These are phyloP conservation scores for Dendryphion nanum DNA, from an alignment of 2,329 filamentous ascomycete genomes.

Conservation along the genomic window DNA sequence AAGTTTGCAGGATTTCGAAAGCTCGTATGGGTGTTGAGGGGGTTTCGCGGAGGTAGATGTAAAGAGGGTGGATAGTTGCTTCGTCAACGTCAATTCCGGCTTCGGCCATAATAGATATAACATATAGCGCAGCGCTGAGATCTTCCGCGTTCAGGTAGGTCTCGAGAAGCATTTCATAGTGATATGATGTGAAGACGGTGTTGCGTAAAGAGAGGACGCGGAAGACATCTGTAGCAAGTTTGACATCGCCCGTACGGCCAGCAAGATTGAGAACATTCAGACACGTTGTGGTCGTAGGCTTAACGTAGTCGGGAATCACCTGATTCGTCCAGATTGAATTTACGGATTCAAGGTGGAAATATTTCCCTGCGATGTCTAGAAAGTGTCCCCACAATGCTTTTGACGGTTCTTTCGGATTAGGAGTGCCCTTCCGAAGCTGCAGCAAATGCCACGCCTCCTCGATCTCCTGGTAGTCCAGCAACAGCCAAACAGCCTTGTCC, in stretches of 20 bases:
- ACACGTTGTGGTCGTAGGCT: slow-evolving; percentile 64
- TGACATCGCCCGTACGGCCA: slow-evolving; percentile 64
- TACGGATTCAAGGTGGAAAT: slow-evolving; percentile 63
- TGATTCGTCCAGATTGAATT: slow-evolving; percentile 69
- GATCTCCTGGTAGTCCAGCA: slow-evolving; percentile 70
- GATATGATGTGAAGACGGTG: slow-evolving; percentile 60
- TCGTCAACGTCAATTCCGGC: slow-evolving; percentile 58
- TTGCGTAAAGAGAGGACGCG: slow-evolving; percentile 60
- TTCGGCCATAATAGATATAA: slow-evolving; percentile 71
- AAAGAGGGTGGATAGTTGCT: slow-evolving; percentile 64
- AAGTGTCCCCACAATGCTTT: slow-evolving; percentile 65
- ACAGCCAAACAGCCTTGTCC: slow-evolving; percentile 71
- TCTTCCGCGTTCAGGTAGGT: slow-evolving; percentile 64
- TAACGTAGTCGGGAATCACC: slow-evolving; percentile 59
- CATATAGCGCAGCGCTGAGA: slow-evolving; percentile 63
- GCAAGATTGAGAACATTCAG: slow-evolving; percentile 71
- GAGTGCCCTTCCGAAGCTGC: slow-evolving; percentile 49
- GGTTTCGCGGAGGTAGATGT: slow-evolving; percentile 50
- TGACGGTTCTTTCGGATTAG: slow-evolving; percentile 43
- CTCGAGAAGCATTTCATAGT: slow-evolving; percentile 78
- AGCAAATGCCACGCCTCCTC: slow-evolving; percentile 74
- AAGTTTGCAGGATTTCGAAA: slow-evolving; percentile 55
- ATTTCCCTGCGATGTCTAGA: slow-evolving; percentile 70
- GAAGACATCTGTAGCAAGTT: slow-evolving; percentile 70
- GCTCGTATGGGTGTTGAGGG: slow-evolving; percentile 48